Conservation (phyloP, 2,329 filamentous ascomycete species). For the Curvularia spicifera region DNA sequence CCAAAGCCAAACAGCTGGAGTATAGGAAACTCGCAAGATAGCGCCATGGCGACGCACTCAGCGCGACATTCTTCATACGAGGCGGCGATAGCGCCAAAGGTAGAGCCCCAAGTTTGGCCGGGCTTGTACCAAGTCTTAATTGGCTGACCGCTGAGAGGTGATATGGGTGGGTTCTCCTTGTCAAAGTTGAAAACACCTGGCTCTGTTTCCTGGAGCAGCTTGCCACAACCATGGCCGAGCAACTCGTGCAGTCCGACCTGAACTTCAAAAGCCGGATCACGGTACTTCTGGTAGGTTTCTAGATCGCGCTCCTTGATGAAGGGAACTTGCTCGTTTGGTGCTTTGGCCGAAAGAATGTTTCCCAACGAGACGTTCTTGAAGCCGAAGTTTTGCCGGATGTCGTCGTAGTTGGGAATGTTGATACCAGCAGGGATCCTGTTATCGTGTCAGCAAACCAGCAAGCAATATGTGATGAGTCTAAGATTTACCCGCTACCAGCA, state of each 20-base stretch:
- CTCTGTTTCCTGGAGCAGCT: constrained; percentile 87
- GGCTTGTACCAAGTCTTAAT: constrained; percentile 91
- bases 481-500: constrained; percentile 60
- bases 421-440: constrained; percentile 63
- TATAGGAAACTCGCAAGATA: constrained; percentile 87
- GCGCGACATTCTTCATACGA: constrained; percentile 95
- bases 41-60: constrained; percentile 90
- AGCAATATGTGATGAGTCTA: too few relatives aligned
- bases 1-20: constrained; percentile 92
- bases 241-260: constrained; percentile 96
- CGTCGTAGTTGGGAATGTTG: constrained; percentile 64
- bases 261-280: constrained; percentile 89
- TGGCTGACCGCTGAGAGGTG: constrained; percentile 77
- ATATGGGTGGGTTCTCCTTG: constrained; percentile 77
- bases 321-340: constrained; percentile 88
- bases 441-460: constrained; percentile 4
- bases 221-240: constrained; percentile 87
- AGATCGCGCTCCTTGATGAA: constrained; percentile 84
- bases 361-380: constrained; percentile 95
- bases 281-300: constrained; percentile 78
- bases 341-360: constrained; percentile 90
- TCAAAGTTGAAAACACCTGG: constrained; percentile 90
- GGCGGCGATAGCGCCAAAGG: constrained; percentile 86
- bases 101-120: constrained; percentile 91
- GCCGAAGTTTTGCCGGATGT: constrained; percentile 78